Evolutionary conservation across 441 rosid species (phyloP), one percentile per base, ranked within the genome.

Genomic region (Eruca vesicaria): DNA sequence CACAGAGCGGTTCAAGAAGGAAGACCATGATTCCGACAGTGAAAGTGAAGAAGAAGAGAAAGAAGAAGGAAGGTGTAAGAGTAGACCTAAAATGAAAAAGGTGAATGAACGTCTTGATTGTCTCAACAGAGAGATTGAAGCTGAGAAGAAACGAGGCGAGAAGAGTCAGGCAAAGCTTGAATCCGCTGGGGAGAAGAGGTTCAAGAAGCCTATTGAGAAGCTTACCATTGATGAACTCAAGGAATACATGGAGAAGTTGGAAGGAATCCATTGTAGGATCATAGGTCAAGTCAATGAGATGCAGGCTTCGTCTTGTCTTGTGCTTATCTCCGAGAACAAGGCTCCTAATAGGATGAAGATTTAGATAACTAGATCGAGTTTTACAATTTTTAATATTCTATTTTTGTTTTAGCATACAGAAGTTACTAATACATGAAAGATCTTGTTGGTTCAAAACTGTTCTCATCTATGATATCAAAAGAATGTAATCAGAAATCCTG

Each of bases 211-310:
- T 26, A 67, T 75, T 28, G 79, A 71, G 68, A n/a, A 10, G 12
- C 69, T 79, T 52, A 79, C 73, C 71, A 45, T 74, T 3, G 66
- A 59, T 11, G 79, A 79, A 61, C 82, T 75, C 76, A 66, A n/a
- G 56, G 69, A 79, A 61, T 75, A 74, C 55, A 43, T 32, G 45
- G 57, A 26, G 7, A 52, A 29, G 69, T 10, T 75, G 55, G 20
- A 79, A 60, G 20, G 20, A 38, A 38, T 66, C 38, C 82, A 67
- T 43, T 43, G 12, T 36, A 70, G 63, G 72, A 60, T 79, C 69
- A 31, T 64, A 60, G 56, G 52, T 66, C 72, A 75, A 21, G 76
- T 36, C 55, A 36, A 31, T 26, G 15, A 71, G n/a, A 29, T 79
- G 60, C 61, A 79, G 14, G 82, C 77, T 60, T 79, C 76, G 2